Evolutionary conservation across 2,329 filamentous ascomycete genomes (phyloP).

Genomic region (Monosporascus sp.): DNA sequence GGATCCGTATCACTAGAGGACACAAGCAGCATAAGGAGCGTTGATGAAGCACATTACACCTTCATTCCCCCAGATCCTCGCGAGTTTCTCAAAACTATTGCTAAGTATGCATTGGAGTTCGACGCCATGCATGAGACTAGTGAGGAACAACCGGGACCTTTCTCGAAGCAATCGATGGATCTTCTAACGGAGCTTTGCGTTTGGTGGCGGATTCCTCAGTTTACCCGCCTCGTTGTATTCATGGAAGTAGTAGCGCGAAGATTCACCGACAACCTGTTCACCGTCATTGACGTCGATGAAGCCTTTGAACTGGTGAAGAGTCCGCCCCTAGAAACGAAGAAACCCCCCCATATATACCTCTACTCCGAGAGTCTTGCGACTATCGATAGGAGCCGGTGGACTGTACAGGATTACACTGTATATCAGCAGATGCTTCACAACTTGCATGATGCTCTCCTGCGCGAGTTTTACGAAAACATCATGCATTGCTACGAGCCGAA

Average conservation of each 20-base stretch:
- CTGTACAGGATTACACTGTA: conserved; percentile 59
- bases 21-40: conserved; percentile 42
- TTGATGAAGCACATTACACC: conserved; percentile 68
- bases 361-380: conserved; percentile 46
- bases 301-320: conserved; percentile 80
- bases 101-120: conserved; percentile 69
- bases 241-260: conserved; percentile 82
- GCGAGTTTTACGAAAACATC: conserved; percentile 83
- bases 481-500: conserved; percentile 88
- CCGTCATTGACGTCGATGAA: conserved; percentile 73
- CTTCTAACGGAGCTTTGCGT: conserved; percentile 79
- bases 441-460: conserved; percentile 75
- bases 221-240: conserved; percentile 72
- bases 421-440: conserved; percentile 72
- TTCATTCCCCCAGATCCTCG: conserved; percentile 86
- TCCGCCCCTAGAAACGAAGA: conserved; percentile 60
- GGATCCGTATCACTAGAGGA: conserved; percentile 59
- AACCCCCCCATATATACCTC: conserved; percentile 50
- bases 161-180: conserved; percentile 77
- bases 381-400: conserved; percentile 60
- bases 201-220: conserved; percentile 84
- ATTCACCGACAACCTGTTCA: conserved; percentile 77
- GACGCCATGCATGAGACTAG: conserved; percentile 54
- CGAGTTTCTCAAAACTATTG: conserved; percentile 74
- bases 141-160: conserved; percentile 42